Percentiles rank a stretch among this genome's conserved stretches.
Conservation (phyloP, 176 grass and related monocot genomes). For the Lolium rigidum region DNA sequence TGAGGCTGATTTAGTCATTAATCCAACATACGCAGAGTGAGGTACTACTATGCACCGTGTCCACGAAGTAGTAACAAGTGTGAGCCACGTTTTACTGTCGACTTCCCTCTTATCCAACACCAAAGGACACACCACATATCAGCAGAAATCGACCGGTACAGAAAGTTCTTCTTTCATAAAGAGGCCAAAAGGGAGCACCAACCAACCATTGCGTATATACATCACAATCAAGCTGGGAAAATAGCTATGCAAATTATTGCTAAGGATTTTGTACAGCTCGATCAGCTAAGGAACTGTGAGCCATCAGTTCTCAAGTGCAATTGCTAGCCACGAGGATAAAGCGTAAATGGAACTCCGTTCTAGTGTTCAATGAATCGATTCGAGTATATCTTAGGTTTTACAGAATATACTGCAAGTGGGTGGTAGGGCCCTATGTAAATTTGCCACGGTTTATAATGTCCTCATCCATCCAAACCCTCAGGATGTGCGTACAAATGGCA, state of each 20-base stretch:
- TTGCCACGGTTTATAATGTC: not conserved
- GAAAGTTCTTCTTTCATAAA: not conserved
- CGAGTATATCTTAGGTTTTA: not conserved
- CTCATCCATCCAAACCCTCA: not conserved
- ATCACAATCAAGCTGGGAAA: conserved; percentile 24
- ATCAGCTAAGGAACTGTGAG: not conserved
- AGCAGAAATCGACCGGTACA: not conserved
- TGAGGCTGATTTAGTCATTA: not conserved
- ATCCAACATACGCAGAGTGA: not conserved
- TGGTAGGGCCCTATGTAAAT: not conserved
- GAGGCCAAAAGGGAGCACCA: conserved; percentile 2
- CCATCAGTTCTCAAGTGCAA: not conserved
- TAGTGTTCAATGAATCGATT: not conserved
- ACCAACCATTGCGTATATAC: conserved; percentile 20
- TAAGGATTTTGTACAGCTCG: not conserved
- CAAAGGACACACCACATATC: conserved; percentile 14
- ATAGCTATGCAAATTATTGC: not conserved
- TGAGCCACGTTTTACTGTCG: not conserved
- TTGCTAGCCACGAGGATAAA: conserved; percentile 19
- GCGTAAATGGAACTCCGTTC: not conserved
- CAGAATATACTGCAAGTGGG: not conserved
- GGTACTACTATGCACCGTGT: not conserved
- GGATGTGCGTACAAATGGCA: not conserved
- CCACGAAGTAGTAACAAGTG: conserved; percentile 1
- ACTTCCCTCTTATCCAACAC: conserved; percentile 31